A percentile compares a stretch with the other conserved stretches of the same genome.
These are phyloP conservation scores for Calonectria ilicicola DNA, from an alignment of 2,329 filamentous ascomycete species.

Conservation along the genomic window DNA sequence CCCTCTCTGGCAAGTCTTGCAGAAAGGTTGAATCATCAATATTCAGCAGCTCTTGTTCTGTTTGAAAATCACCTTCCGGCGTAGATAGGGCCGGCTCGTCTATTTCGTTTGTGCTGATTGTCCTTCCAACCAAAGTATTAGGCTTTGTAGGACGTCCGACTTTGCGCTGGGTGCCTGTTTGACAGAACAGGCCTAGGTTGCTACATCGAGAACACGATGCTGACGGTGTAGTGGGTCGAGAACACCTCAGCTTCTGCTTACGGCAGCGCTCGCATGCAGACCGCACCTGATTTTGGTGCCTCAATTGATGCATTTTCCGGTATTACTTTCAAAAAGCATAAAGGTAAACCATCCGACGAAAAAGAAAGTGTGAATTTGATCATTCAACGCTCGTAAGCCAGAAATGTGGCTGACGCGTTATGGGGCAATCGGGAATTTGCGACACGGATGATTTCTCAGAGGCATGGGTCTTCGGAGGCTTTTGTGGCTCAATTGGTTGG, in stretches of 20 bases:
- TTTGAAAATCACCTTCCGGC: background rate
- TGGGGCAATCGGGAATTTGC: background rate
- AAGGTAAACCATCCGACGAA: background rate
- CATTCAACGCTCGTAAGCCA: background rate
- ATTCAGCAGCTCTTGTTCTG: background rate
- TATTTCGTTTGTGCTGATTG: background rate
- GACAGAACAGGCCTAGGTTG: conserved; percentile 34
- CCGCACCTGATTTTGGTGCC: conserved; percentile 39
- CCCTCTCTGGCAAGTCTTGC: background rate
- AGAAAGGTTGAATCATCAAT: background rate
- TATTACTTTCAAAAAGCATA: background rate
- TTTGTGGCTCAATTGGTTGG: background rate
- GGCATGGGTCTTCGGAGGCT: background rate
- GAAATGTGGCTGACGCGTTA: background rate
- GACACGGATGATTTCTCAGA: background rate
- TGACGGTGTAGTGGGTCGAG: conserved; percentile 23
- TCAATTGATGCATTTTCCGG: background rate
- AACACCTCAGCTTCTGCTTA: conserved; percentile 41
- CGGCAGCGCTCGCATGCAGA: conserved; percentile 42
- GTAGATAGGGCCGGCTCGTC: background rate
- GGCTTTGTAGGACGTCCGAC: conserved; percentile 37
- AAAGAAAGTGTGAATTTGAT: background rate
- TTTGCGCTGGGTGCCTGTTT: conserved; percentile 35
- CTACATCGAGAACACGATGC: conserved; percentile 34
- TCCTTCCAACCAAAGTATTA: background rate